Percentiles rank a stretch among this genome's conserved stretches.
These are phyloP conservation scores for Bipolaris gigantea DNA, from an alignment of 2,329 filamentous ascomycete species.

Conservation along the genomic window DNA sequence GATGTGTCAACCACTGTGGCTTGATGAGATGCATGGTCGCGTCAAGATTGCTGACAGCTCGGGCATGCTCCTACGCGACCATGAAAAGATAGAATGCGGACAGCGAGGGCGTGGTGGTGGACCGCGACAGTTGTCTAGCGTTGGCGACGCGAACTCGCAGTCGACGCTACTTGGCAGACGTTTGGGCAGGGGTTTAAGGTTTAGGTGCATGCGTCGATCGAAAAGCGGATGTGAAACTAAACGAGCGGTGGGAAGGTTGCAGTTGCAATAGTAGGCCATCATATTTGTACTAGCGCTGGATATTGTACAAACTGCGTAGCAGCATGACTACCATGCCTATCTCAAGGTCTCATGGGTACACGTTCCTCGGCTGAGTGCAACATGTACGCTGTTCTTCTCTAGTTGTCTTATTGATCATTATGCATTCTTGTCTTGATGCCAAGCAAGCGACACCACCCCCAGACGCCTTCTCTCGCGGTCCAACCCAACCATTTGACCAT, in stretches of 20 bases:
- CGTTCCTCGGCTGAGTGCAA: not conserved
- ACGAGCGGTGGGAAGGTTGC: slow-evolving; percentile 2
- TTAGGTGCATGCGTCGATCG: slow-evolving; percentile 39
- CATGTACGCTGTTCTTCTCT: not conserved
- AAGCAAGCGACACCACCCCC: not conserved
- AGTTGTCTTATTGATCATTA: not conserved
- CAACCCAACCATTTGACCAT: not conserved
- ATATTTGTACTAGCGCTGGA: not conserved
- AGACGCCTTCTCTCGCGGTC: not conserved
- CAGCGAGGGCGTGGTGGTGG: slow-evolving; percentile 10
- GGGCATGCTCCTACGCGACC: slow-evolving; percentile 34
- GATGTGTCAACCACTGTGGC: slow-evolving; percentile 93
- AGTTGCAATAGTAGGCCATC: not conserved
- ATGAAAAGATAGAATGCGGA: slow-evolving; percentile 14
- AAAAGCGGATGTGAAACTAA: slow-evolving; percentile 14
- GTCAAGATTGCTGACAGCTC: slow-evolving; percentile 15
- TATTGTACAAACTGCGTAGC: not conserved
- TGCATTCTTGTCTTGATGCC: not conserved
- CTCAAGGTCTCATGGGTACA: not conserved
- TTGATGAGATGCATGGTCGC: slow-evolving; percentile 70
- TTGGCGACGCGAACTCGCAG: slow-evolving; percentile 37
- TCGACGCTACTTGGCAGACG: slow-evolving; percentile 31
- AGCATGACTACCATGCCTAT: not conserved
- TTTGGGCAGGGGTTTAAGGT: slow-evolving; percentile 35
- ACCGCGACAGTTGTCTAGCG: slow-evolving; percentile 37